phyloP scores from a whole-genome alignment of 768 basidiomycete genomes.

The Suillus subalutaceus region DNA sequence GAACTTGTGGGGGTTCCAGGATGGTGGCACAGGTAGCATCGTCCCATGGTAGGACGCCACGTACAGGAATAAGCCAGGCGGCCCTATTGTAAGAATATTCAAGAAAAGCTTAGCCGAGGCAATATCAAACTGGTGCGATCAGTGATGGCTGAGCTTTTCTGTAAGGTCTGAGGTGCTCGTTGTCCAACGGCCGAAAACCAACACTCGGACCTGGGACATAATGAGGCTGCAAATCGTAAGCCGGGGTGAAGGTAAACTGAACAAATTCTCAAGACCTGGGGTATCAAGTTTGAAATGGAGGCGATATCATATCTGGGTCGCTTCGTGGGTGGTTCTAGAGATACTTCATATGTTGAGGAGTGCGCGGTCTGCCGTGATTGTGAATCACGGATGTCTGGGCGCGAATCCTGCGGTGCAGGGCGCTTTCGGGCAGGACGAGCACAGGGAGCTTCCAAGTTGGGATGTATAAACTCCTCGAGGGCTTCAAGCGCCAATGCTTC shows the following conservation, averaged over 20 bases:
- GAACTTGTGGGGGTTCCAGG: constrained; percentile 31
- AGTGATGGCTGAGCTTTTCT: constrained; percentile 38
- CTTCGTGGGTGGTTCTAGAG: constrained; percentile 28
- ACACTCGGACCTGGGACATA: constrained; percentile 23
- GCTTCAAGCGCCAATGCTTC: constrained; percentile 41
- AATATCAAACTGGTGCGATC: constrained; percentile 37
- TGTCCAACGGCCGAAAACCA: constrained; percentile 20
- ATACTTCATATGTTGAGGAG: not conserved
- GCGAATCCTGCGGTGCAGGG: not conserved
- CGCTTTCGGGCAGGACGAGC: not conserved
- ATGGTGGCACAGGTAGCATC: constrained; percentile 46
- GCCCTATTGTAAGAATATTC: constrained; percentile 40
- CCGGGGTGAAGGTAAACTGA: constrained; percentile 1
- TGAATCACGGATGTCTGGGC: not conserved
- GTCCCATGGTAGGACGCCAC: constrained; percentile 54
- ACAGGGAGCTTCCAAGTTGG: not conserved
- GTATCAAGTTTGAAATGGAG: constrained; percentile 42
- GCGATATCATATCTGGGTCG: constrained; percentile 38
- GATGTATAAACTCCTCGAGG: constrained; percentile 44
- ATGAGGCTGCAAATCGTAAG: constrained; percentile 28
- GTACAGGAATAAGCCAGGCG: constrained; percentile 62
- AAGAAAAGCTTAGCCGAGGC: constrained; percentile 34
- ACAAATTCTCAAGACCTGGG: constrained; percentile 43
- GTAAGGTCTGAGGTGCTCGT: constrained; percentile 34
- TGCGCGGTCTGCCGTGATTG: constrained; percentile 14